Base-by-base conservation (phyloP, 371 early-diverging fungal genomes). In the Haplosporangium sp. region DNA sequence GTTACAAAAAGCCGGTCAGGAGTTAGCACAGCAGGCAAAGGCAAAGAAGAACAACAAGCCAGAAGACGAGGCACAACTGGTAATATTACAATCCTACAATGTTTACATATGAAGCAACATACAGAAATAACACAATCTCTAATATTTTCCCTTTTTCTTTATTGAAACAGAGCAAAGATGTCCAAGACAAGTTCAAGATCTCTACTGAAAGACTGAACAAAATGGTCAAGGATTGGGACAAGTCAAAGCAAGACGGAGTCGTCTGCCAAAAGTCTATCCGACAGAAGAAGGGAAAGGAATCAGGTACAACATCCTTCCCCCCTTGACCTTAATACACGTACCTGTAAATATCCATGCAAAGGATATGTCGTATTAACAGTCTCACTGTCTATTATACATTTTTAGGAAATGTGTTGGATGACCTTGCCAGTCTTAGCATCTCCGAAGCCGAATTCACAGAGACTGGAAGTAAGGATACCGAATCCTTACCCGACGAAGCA, bases 141-240 rank as follows among this genome's bases (percentile, higher is more conserved):
- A 27, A 27, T 27, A 27, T 27, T 27, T 27, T 27, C 3, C 6
- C 20, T 10, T 20, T n/a, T 6, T 3, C 37, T 3, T 52, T 5
- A 45, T 3, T 15, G 35, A 20, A 20, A 50, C 58, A 90, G 90
- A 82, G 87, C 40, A 87, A 84, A 50, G 84, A 89, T 63, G 87
- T 89, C 2, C 90, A 92, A 66, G 86, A 88, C 73, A 87, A 86
- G 69, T 90, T 88, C 62, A 89, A 90, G 63, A 82, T 92, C 8
- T 87, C 91, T 15, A 88, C 88, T 7, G 92, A 87, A 35, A 88
- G 88, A 58, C 74, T 90, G 15, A 78, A 76, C 61, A 88, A 87
- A 59, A 74, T 91, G 76, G 69, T 91, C 69, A 89, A 86, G 61
- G 86, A 84, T 64, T 83, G 86, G 58, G 83, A 76, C 40, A 88